Conservation (phyloP, 805 yeast species). For the Suhomyces faveliae region DNA sequence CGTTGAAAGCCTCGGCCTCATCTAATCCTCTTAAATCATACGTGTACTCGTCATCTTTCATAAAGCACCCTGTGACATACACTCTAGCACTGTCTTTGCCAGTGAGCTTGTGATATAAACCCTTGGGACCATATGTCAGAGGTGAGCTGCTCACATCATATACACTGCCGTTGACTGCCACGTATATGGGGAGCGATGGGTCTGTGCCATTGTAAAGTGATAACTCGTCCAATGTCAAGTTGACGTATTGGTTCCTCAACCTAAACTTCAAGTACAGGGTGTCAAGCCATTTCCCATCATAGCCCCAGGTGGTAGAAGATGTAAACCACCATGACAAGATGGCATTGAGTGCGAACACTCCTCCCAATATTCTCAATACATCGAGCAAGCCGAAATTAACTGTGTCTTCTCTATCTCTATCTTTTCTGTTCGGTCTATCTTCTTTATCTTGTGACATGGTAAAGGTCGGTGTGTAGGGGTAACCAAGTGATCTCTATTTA, state of each 20-base stretch:
- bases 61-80: slow-evolving; percentile 68
- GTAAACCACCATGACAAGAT: slow-evolving; percentile 59
- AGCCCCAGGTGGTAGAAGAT: slow-evolving; percentile 59
- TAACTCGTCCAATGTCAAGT: slow-evolving; percentile 47
- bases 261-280: slow-evolving; percentile 37
- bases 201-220: slow-evolving; percentile 52
- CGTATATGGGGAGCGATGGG: slow-evolving; percentile 48
- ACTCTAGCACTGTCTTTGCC: slow-evolving; percentile 72
- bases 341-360: slow-evolving; percentile 46
- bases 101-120: slow-evolving; percentile 54
- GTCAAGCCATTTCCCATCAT: slow-evolving; percentile 49
- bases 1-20: slow-evolving; percentile 32
- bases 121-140: slow-evolving; percentile 57
- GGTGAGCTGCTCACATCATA: slow-evolving; percentile 59
- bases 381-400: slow-evolving; percentile 36
- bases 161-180: slow-evolving; percentile 60
- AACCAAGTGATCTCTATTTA: too few species aligned
- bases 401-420: not conserved
- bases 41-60: slow-evolving; percentile 53
- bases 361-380: slow-evolving; percentile 42
- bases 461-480: not conserved
- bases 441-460: not conserved
- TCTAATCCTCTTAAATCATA: slow-evolving; percentile 66
- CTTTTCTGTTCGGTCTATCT: too few species aligned
- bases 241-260: slow-evolving; percentile 15